phyloP scores from a whole-genome alignment of 805 yeast species.

The Candida ortonii region DNA sequence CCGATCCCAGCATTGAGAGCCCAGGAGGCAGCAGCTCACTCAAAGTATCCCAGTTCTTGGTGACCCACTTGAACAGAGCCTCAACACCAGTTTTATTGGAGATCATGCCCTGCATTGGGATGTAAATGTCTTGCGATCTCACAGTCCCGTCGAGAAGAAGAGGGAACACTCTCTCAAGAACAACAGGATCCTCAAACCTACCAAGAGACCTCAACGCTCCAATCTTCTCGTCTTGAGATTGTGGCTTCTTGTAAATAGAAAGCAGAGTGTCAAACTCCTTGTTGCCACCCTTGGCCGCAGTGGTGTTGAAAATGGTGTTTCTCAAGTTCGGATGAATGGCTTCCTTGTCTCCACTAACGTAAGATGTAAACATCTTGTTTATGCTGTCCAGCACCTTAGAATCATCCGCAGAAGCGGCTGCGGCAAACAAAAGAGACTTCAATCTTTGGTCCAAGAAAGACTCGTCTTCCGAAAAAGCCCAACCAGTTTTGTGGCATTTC shows the following conservation, averaged over 20 bases:
- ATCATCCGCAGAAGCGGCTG: slow-evolving; percentile 42
- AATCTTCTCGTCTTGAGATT: slow-evolving; percentile 57
- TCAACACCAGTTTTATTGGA: slow-evolving; percentile 62
- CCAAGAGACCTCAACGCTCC: slow-evolving; percentile 56
- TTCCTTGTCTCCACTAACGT: slow-evolving; percentile 26
- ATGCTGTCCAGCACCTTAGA: slow-evolving; percentile 34
- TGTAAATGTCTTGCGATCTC: slow-evolving; percentile 44
- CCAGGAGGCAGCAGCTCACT: slow-evolving; percentile 73
- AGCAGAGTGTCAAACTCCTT: slow-evolving; percentile 41
- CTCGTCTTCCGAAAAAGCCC: slow-evolving; percentile 81
- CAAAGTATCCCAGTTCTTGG: slow-evolving; percentile 67
- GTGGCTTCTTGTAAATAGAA: slow-evolving; percentile 47
- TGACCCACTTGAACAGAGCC: slow-evolving; percentile 70
- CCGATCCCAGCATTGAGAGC: slow-evolving; percentile 71
- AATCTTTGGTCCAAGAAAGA: slow-evolving; percentile 36
- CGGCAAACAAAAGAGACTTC: slow-evolving; percentile 41
- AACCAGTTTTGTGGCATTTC: slow-evolving; percentile 56
- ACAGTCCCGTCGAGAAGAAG: slow-evolving; percentile 66
- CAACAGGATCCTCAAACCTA: slow-evolving; percentile 36
- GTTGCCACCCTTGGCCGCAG: slow-evolving; percentile 39
- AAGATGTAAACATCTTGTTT: slow-evolving; percentile 27
- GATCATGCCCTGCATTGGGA: slow-evolving; percentile 74
- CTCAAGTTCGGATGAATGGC: slow-evolving; percentile 47
- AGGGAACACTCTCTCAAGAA: slow-evolving; percentile 39
- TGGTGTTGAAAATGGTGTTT: slow-evolving; percentile 41